Percentiles rank a stretch among this genome's conserved stretches.
These are phyloP conservation scores for Coemansia sp. DNA, from an alignment of 192 early-diverging fungal species.

Conservation along the genomic window DNA sequence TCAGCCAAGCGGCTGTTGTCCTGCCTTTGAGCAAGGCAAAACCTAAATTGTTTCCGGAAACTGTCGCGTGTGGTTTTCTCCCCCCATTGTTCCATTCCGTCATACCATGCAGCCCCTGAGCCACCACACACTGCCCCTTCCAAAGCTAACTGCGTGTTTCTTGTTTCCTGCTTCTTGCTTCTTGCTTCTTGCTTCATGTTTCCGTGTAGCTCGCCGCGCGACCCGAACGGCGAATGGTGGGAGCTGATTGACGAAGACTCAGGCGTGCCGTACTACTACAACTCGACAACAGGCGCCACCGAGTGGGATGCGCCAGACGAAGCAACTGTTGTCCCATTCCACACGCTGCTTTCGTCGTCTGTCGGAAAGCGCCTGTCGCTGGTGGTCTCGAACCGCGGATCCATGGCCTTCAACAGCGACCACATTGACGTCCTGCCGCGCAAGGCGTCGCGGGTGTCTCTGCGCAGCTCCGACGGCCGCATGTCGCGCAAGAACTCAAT, in stretches of 20 bases:
- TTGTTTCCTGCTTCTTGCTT: neutral
- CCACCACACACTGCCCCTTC: neutral
- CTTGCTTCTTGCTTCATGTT: neutral
- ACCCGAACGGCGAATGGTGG: slow-evolving; percentile 93
- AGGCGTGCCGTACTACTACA: slow-evolving; percentile 91
- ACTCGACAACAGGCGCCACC: slow-evolving; percentile 81
- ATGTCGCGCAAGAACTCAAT: slow-evolving; percentile 44
- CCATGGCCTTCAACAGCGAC: slow-evolving; percentile 46
- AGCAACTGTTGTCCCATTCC: slow-evolving; percentile 74
- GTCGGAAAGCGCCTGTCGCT: slow-evolving; percentile 80
- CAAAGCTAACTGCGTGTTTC: neutral
- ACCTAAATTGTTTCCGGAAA: neutral
- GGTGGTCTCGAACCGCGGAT: slow-evolving; percentile 56
- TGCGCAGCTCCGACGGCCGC: slow-evolving; percentile 37
- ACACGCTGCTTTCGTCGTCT: slow-evolving; percentile 70
- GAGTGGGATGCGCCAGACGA: slow-evolving; percentile 83
- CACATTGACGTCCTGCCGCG: slow-evolving; percentile 32
- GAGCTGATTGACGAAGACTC: slow-evolving; percentile 88
- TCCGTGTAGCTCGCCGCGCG: slow-evolving; percentile 63
- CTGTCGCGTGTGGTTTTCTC: neutral
- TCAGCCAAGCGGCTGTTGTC: neutral
- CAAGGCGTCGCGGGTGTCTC: slow-evolving; percentile 42
- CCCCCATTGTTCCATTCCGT: neutral
- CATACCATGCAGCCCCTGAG: neutral
- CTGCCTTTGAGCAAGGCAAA: neutral